Conservation (phyloP, 2,329 filamentous ascomycete genomes). For the Chrysoporthe austroafricana region DNA sequence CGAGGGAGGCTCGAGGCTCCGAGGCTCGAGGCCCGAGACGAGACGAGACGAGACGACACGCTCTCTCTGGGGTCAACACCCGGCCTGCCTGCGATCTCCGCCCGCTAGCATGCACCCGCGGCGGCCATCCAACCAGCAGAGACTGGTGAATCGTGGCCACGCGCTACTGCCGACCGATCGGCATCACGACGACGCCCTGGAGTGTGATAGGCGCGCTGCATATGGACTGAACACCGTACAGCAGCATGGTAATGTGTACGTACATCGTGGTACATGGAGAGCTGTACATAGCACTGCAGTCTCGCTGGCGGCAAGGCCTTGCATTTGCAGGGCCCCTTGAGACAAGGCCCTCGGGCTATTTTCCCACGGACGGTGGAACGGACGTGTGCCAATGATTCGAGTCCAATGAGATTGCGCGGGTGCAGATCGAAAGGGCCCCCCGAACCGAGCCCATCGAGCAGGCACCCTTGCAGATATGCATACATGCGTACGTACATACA, state of each 20-base stretch:
- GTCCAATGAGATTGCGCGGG: constrained; percentile 26
- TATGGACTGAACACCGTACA: constrained; percentile 2
- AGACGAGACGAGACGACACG: too few relatives aligned
- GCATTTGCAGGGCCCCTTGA: constrained; percentile 31
- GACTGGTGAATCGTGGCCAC: neutral
- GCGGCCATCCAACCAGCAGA: constrained; percentile 6
- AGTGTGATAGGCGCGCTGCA: constrained; percentile 13
- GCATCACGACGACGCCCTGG: constrained; percentile 2
- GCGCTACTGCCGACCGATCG: constrained; percentile 10
- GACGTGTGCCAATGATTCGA: constrained; percentile 32
- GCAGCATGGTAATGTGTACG: neutral
- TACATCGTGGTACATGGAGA: too few relatives aligned
- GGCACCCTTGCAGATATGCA: constrained; percentile 32
- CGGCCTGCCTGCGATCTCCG: neutral
- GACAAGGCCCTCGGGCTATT: constrained; percentile 35
- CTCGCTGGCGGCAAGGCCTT: neutral
- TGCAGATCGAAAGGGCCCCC: constrained; percentile 31
- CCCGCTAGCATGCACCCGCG: neutral
- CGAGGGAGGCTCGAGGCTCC: too few relatives aligned
- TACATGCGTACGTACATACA: neutral
- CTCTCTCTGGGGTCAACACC: too few relatives aligned
- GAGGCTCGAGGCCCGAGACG: neutral
- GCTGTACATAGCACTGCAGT: neutral
- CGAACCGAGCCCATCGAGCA: constrained; percentile 28
- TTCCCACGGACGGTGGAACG: constrained; percentile 23